Evolutionary conservation across 2,329 filamentous ascomycete genomes (phyloP).

Genomic region (Coniochaeta pulveracea): DNA sequence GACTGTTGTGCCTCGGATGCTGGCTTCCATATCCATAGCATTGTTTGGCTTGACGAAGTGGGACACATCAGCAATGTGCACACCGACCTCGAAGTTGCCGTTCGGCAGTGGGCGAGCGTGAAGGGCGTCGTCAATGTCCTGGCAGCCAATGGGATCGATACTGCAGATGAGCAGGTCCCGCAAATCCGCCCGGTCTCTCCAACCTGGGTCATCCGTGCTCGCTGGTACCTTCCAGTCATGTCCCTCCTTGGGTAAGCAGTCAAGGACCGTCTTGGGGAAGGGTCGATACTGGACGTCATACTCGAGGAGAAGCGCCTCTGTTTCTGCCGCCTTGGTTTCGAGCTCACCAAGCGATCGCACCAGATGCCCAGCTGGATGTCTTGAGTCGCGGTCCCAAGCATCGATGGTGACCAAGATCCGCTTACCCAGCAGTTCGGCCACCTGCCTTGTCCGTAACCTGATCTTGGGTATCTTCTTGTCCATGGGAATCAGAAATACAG

Average conservation of each 20-base stretch:
- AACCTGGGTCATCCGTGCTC: slow-evolving; percentile 71
- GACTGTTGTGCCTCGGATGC: slow-evolving; percentile 87
- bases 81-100: slow-evolving; percentile 90
- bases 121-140: slow-evolving; percentile 95
- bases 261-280: slow-evolving; percentile 89
- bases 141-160: slow-evolving; percentile 91
- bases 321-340: slow-evolving; percentile 96
- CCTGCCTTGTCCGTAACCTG: slow-evolving; percentile 80
- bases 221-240: slow-evolving; percentile 87
- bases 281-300: slow-evolving; percentile 97
- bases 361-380: slow-evolving; percentile 88
- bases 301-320: slow-evolving; percentile 84
- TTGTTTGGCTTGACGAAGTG: slow-evolving; percentile 97
- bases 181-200: slow-evolving; percentile 76
- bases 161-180: slow-evolving; percentile 85
- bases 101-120: slow-evolving; percentile 79
- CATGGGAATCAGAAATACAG: slow-evolving; percentile 93
- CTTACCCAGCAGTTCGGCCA: slow-evolving; percentile 79
- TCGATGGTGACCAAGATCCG: slow-evolving; percentile 89
- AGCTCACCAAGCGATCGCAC: slow-evolving; percentile 86
- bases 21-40: slow-evolving; percentile 93
- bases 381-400: slow-evolving; percentile 85
- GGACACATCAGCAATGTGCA: slow-evolving; percentile 98
- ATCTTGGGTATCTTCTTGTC: slow-evolving; percentile 98
- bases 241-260: slow-evolving; percentile 83